Conservation (phyloP, 495 filamentous ascomycete genomes). For the Penicillium lagena region DNA sequence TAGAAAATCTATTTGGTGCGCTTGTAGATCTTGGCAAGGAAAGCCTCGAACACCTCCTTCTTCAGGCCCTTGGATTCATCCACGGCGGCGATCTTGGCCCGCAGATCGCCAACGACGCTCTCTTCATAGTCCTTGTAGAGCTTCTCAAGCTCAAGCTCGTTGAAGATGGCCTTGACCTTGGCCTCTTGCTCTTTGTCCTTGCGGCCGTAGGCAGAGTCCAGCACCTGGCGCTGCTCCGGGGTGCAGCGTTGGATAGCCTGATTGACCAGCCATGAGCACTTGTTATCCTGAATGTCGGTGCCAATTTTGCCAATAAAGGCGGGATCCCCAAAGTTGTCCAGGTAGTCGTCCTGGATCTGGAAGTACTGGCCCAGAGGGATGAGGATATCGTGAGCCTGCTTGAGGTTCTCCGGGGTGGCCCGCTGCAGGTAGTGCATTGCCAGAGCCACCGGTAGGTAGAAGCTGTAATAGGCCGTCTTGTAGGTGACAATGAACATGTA, state of each 20-base stretch:
- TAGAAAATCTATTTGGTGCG: constrained; percentile 63
- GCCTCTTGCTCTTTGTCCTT: constrained; percentile 78
- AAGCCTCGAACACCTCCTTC: constrained; percentile 81
- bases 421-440: constrained; percentile 75
- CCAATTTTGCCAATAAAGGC: constrained; percentile 97
- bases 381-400: constrained; percentile 80
- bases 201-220: constrained; percentile 79
- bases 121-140: constrained; percentile 87
- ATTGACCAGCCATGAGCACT: constrained; percentile 97
- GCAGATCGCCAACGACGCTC: constrained; percentile 66
- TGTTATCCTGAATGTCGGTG: constrained; percentile 98
- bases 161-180: constrained; percentile 79
- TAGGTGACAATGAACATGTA: constrained; percentile 98
- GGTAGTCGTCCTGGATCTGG: constrained; percentile 97
- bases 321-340: constrained; percentile 92
- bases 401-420: constrained; percentile 77
- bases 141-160: constrained; percentile 74
- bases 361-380: constrained; percentile 99
- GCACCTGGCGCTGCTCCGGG: constrained; percentile 73
- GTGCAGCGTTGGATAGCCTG: constrained; percentile 74
- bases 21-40: constrained; percentile 96
- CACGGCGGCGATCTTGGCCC: constrained; percentile 64
- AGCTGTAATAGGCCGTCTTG: constrained; percentile 98
- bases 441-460: constrained; percentile 96
- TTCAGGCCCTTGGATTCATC: constrained; percentile 84